Conservation (phyloP, 768 basidiomycete genomes). For the Suillus bovinus region DNA sequence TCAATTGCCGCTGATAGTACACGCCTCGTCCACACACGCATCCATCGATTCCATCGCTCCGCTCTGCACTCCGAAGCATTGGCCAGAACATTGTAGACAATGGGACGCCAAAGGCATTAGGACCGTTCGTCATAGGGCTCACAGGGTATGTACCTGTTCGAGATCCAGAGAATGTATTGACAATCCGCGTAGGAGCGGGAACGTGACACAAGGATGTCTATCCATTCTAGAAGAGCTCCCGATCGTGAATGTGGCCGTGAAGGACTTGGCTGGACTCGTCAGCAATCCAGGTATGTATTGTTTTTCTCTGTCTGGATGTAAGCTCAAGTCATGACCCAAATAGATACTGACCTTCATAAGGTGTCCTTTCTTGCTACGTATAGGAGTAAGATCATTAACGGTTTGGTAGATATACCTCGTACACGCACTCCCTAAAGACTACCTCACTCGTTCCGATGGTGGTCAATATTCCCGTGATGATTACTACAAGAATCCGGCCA, state of each 20-base stretch:
- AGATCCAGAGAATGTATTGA: slow-evolving; percentile 3
- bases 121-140: slow-evolving; percentile 79
- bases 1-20: slow-evolving; percentile 36
- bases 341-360: slow-evolving; percentile 61
- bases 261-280: slow-evolving; percentile 60
- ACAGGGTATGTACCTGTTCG: slow-evolving; percentile 60
- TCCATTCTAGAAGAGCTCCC: slow-evolving; percentile 75
- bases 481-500: slow-evolving; percentile 73
- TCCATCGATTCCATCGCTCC: slow-evolving; percentile 54
- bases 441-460: slow-evolving; percentile 62
- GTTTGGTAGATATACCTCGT: slow-evolving; percentile 67
- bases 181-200: slow-evolving; percentile 57
- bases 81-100: slow-evolving; percentile 54
- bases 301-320: background rate
- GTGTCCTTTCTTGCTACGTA: slow-evolving; percentile 30
- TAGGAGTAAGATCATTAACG: slow-evolving; percentile 1
- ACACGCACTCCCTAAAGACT: slow-evolving; percentile 68
- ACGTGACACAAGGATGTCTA: slow-evolving; percentile 78
- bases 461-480: slow-evolving; percentile 56
- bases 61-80: slow-evolving; percentile 53
- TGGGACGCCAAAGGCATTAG: slow-evolving; percentile 62
- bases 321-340: background rate
- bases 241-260: slow-evolving; percentile 52
- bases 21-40: slow-evolving; percentile 82
- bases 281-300: slow-evolving; percentile 45